Evolutionary conservation across 1,284 basidiomycete genomes (phyloP).

Genomic region (Melampsora larici-populina): DNA sequence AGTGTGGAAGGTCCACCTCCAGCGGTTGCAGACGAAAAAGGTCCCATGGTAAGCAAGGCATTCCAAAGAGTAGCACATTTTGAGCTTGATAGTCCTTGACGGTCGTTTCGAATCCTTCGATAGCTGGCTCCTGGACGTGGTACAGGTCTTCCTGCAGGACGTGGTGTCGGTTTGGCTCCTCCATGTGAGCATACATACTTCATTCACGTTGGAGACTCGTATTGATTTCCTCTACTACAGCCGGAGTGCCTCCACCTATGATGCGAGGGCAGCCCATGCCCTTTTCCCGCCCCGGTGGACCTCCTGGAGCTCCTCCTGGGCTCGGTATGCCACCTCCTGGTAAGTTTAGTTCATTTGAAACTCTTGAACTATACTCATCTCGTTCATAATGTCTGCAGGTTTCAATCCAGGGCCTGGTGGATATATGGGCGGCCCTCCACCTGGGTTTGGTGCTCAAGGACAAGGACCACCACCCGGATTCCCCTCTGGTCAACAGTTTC

Average conservation of each 20-base stretch:
- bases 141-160: conserved; percentile 87
- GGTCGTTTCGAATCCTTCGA: conserved; percentile 40
- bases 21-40: conserved; percentile 80
- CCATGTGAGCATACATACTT: conserved; percentile 64
- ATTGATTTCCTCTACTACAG: conserved; percentile 46
- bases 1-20: conserved; percentile 95
- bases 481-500: conserved; percentile 38
- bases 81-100: conserved; percentile 36
- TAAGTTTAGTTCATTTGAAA: conserved; percentile 54
- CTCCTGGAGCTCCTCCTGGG: conserved; percentile 67
- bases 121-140: conserved; percentile 86
- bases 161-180: conserved; percentile 94
- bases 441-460: conserved; percentile 68
- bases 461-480: conserved; percentile 41
- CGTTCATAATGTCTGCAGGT: conserved; percentile 15
- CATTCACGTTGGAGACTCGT: conserved; percentile 45
- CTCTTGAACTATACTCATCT: conserved; percentile 57
- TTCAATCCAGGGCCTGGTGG: conserved; percentile 39
- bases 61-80: neutral
- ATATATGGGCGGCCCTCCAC: conserved; percentile 63
- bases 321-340: conserved; percentile 36
- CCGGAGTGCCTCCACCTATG: conserved; percentile 52
- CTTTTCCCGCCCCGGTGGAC: conserved; percentile 63
- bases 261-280: conserved; percentile 77
- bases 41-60: conserved; percentile 61